Evolutionary conservation across 1,284 basidiomycete genomes (phyloP).

Genomic region (Tilletiopsis washingtonensis): DNA sequence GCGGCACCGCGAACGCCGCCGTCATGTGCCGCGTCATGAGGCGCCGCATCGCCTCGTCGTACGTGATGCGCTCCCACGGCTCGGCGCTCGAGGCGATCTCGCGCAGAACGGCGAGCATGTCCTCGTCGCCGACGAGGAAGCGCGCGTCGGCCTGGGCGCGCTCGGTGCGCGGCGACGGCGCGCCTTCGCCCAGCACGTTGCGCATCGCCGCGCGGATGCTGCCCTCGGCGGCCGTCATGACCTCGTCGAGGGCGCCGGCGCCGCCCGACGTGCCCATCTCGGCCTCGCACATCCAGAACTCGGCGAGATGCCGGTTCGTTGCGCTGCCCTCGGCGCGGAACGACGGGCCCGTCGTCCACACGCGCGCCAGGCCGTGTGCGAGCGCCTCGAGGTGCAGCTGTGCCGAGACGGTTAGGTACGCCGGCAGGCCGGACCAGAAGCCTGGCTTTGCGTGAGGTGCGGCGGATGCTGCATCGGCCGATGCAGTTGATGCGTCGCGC

Average conservation of each 20-base stretch:
- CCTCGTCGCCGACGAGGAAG: background rate
- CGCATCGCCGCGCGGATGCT: constrained; percentile 17
- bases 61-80: constrained; percentile 68
- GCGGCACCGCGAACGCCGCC: constrained; percentile 41
- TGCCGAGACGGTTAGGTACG: constrained; percentile 87
- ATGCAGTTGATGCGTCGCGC: too few relatives aligned
- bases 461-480: too few relatives aligned
- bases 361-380: constrained; percentile 62
- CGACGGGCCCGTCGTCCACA: constrained; percentile 82
- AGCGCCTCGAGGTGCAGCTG: constrained; percentile 92
- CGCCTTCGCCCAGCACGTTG: constrained; percentile 5
- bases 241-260: constrained; percentile 6
- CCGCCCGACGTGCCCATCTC: constrained; percentile 47
- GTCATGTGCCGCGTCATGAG: constrained; percentile 51
- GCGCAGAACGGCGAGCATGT: too few relatives aligned
- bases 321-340: constrained; percentile 86
- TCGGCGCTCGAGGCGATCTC: constrained; percentile 11
- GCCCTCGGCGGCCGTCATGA: constrained; percentile 23
- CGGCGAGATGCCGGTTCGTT: constrained; percentile 84
- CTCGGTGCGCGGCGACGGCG: too few relatives aligned
- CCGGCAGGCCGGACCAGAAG: constrained; percentile 50
- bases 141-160: background rate
- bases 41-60: constrained; percentile 65
- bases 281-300: constrained; percentile 98
- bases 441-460: too few relatives aligned